Evolutionary conservation across 495 filamentous ascomycete genomes (phyloP), one percentile per base, ranked within the genome.

Genomic region (Aspergillus kassunensis): DNA sequence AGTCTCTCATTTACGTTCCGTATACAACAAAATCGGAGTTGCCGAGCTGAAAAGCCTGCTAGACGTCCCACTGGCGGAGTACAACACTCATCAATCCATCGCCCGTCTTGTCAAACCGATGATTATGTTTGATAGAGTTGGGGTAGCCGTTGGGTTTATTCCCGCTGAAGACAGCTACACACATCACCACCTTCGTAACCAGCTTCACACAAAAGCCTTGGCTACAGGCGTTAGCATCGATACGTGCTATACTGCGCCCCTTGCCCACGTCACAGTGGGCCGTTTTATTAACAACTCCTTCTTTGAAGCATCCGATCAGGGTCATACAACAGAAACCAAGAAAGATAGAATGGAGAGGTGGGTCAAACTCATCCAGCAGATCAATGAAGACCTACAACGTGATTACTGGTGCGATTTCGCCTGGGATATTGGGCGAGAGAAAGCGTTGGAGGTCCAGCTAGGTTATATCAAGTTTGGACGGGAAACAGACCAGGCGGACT

Each of bases 211-310:
- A 4, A 43, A 43, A 27, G 49, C 49, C 2, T 13, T 43, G 27
- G 19, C 21, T 1, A 51, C 48, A 16, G 48, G 48, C 9, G 48
- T 51, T 21, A 41, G 36, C 10, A 42, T 51, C 37, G 48, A 51
- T 16, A 51, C 48, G 15, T 51, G 48, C 27, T 51, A 51, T 33
- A 51, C 49, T 16, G 49, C 49, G 15, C 49, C 49, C 11, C 25
- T 51, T 18, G 49, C 49, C n/a, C 40, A 52, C n/a, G 40, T 44
- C 40, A 44, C 49, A 7, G 30, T 52, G 29, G 49, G 49, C 31
- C 29, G 40, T 6, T 52, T 44, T 27, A 24, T 52, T 10, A 40
- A 16, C 6, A 37, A 27, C 11, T 19, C 39, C 6, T 52, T 44
- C 33, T 52, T 44, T 3, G 21, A 44, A n/a, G 48, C 21, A 20